Percentiles rank a stretch among this genome's conserved stretches.
These are phyloP conservation scores for Xylariales sp. DNA, from an alignment of 2,329 filamentous ascomycete genomes.

Conservation along the genomic window DNA sequence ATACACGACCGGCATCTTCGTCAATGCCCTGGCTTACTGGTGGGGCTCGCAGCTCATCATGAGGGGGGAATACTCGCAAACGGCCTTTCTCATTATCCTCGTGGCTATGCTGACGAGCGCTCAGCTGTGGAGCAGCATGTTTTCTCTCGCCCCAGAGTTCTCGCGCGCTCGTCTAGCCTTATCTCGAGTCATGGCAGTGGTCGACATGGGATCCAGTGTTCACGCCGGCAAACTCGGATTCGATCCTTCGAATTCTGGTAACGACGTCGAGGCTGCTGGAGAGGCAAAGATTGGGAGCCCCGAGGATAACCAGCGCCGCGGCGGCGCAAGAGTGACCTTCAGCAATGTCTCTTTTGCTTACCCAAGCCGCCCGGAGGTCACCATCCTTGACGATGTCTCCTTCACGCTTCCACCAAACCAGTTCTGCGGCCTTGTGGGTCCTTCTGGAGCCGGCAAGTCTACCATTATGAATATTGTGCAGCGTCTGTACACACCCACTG, in stretches of 20 bases:
- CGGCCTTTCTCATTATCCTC: conserved; percentile 60
- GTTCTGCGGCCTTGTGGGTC: conserved; percentile 61
- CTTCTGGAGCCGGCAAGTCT: conserved; percentile 63
- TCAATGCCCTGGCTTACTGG: conserved; percentile 63
- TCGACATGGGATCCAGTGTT: conserved; percentile 21
- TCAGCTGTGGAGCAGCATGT: conserved; percentile 59
- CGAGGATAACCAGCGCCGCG: conserved; percentile 22
- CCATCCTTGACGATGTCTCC: conserved; percentile 51
- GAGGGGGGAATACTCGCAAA: conserved; percentile 48
- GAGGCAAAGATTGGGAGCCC: neutral
- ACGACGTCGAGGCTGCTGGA: neutral
- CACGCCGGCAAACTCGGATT: neutral
- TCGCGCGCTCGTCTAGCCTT: conserved; percentile 52
- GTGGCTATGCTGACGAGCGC: conserved; percentile 58
- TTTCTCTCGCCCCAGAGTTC: conserved; percentile 60
- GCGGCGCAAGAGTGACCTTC: conserved; percentile 48
- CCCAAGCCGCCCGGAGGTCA: conserved; percentile 53
- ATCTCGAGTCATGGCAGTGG: conserved; percentile 36
- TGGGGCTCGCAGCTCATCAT: conserved; percentile 61
- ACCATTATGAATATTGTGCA: conserved; percentile 56
- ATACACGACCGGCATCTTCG: conserved; percentile 47
- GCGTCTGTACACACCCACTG: conserved; percentile 41
- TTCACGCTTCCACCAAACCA: conserved; percentile 54
- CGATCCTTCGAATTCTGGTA: neutral
- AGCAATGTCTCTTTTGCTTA: conserved; percentile 61